Evolutionary conservation across 2,329 filamentous ascomycete genomes (phyloP).

Genomic region (Dichotomopilus funicola): DNA sequence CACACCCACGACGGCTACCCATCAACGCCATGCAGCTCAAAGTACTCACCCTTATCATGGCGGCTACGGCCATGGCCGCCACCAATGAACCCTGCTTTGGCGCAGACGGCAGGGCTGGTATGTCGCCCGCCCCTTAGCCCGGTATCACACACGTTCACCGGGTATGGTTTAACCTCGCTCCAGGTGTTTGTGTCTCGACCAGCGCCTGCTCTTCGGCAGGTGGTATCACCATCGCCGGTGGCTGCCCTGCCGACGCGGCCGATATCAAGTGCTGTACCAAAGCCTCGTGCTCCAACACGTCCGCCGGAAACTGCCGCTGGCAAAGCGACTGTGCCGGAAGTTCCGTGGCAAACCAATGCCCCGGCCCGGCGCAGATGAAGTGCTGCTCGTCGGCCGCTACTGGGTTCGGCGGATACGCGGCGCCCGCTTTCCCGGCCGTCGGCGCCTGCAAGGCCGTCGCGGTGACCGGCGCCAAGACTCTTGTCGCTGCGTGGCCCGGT

Average conservation of each 20-base stretch:
- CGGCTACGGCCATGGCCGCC: conserved; percentile 15
- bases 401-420: conserved; percentile 32
- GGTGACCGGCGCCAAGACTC: conserved; percentile 30
- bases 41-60: conserved; percentile 7
- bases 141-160: background rate
- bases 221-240: conserved; percentile 33
- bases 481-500: conserved; percentile 32
- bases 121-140: background rate
- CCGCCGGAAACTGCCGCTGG: conserved; percentile 35
- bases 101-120: conserved; percentile 16
- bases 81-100: conserved; percentile 21
- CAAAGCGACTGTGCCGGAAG: conserved; percentile 32
- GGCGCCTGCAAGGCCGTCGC: conserved; percentile 33
- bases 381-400: conserved; percentile 31
- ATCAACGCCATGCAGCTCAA: conserved; percentile 4
- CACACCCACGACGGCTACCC: background rate
- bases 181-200: conserved; percentile 35
- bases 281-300: conserved; percentile 29
- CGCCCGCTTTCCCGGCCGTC: conserved; percentile 30
- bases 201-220: conserved; percentile 31
- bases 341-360: conserved; percentile 29
- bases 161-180: too few species aligned
- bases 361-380: conserved; percentile 33
- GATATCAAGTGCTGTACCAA: conserved; percentile 40
- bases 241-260: conserved; percentile 33